Conservation (phyloP, 345 rosid genomes). For the Stellera chamaejasme region DNA sequence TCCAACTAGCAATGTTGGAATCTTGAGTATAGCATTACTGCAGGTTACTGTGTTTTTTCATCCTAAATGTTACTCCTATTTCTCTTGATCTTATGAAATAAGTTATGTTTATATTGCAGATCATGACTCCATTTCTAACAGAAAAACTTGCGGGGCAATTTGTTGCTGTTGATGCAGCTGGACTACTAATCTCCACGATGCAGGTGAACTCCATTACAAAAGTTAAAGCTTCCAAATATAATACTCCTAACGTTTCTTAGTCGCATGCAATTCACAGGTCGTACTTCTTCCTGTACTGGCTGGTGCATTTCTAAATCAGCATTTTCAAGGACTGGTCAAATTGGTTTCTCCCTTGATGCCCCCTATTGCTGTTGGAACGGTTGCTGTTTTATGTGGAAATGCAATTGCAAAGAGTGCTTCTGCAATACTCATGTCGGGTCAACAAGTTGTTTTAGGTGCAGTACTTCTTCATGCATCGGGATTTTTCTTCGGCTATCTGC, state of each 20-base stretch:
- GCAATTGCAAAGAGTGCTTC: slow-evolving; percentile 75
- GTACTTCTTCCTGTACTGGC: slow-evolving; percentile 85
- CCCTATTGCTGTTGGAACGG: slow-evolving; percentile 75
- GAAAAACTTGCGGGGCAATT: slow-evolving; percentile 83
- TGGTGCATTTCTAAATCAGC: slow-evolving; percentile 76
- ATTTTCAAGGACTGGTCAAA: slow-evolving; percentile 60
- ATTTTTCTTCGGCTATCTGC: slow-evolving; percentile 78
- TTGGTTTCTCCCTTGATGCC: slow-evolving; percentile 79
- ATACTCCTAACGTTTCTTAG: neutral
- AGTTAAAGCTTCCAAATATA: neutral
- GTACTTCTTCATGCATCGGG: slow-evolving; percentile 74
- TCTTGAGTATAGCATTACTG: no score
- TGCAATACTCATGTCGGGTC: slow-evolving; percentile 66
- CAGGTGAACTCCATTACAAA: slow-evolving; percentile 38
- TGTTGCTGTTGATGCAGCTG: slow-evolving; percentile 75
- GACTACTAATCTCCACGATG: slow-evolving; percentile 58
- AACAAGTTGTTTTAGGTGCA: slow-evolving; percentile 58
- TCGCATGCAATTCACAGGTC: slow-evolving; percentile 30
- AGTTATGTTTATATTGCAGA: slow-evolving; percentile 25
- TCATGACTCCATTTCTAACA: slow-evolving; percentile 87
- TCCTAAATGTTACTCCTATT: neutral
- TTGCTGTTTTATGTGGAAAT: slow-evolving; percentile 69
- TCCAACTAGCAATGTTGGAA: no score
- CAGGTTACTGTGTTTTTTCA: neutral
- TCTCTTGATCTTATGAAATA: neutral